phyloP scores from a whole-genome alignment of 2,329 filamentous ascomycete species.

The Neopestalotiopsis sp. region DNA sequence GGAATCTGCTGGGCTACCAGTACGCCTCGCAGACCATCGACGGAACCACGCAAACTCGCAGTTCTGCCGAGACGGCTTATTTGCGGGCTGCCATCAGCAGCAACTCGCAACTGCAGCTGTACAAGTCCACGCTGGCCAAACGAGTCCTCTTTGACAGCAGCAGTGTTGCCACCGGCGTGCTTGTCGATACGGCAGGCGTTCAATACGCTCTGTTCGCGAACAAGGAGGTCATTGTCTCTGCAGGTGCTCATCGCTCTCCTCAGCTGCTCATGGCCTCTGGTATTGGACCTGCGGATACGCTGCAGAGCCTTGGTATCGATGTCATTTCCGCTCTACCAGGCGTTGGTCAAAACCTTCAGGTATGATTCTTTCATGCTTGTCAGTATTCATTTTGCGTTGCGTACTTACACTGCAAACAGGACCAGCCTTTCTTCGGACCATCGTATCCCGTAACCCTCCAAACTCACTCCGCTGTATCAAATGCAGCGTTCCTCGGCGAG shows the following conservation, averaged over 20 bases:
- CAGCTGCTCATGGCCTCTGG: slow-evolving; percentile 21
- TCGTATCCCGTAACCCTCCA: background rate
- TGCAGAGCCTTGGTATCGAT: slow-evolving; percentile 47
- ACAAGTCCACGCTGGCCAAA: background rate
- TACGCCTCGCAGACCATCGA: slow-evolving; percentile 7
- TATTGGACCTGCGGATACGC: slow-evolving; percentile 38
- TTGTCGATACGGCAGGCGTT: slow-evolving; percentile 22
- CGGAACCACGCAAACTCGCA: background rate
- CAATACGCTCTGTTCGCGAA: slow-evolving; percentile 29
- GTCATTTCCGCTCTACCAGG: slow-evolving; percentile 60
- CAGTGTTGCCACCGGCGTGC: slow-evolving; percentile 27
- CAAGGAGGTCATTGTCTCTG: slow-evolving; percentile 40
- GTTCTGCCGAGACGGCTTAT: background rate
- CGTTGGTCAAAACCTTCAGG: slow-evolving; percentile 66
- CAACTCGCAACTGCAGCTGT: background rate
- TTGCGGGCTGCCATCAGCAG: background rate
- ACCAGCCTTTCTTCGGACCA: slow-evolving; percentile 10
- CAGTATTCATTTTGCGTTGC: background rate
- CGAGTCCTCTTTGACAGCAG: slow-evolving; percentile 6
- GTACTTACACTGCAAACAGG: background rate
- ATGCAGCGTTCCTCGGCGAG: background rate
- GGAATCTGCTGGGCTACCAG: slow-evolving; percentile 1
- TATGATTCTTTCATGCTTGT: slow-evolving; percentile 44
- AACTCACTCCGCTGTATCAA: background rate
- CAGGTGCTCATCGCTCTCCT: slow-evolving; percentile 19